Base-by-base conservation (phyloP, 345 rosid species). In the Passiflora organensis region DNA sequence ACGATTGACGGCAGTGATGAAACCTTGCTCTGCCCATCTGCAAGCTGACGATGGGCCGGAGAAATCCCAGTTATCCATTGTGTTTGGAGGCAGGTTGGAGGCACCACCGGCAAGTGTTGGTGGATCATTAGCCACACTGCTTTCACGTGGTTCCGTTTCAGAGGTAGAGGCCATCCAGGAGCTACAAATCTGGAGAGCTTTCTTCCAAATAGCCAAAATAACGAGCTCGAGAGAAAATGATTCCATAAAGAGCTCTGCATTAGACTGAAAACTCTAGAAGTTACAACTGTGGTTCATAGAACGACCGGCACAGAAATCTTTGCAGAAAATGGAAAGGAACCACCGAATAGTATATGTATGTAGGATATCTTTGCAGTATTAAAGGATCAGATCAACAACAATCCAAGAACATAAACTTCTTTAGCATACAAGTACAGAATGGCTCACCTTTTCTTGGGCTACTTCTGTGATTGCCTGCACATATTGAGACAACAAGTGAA, bases 131-230 rank as follows among this genome's bases (percentile, higher is more conserved):
- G 48, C 75, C 50, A 73, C 55, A 65, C 53, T 70, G 43, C 56
- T 68, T 64, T 56, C 74, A 19, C 65, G 64, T 22, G 54, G 66
- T 58, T 48, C 59, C 50, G 74, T 56, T 58, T 49, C 66, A 17
- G 56, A 60, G 60, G 58, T 66, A 37, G 81, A 66, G 13, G 55
- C 19, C 42, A 58, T 55, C 91, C 89, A 87, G 55, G 78, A 79
- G 69, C 61, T 57, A 49, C 82, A 80, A 58, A 87, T 76, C 59
- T 72, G 58, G 65, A 70, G 56, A 56, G 81, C 84, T 69, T 79
- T 79, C 69, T 60, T 84, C 89, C 93, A 87, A 42, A 77, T 55
- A 59, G 96, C 93, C 67, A 82, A 74, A 64, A 82, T 77, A 34
- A 82, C 67, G 19, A 84, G 87, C 13, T 81, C 82, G 59, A 87